Conservation (phyloP, 306 rosid genomes). For the Ochetophila trinervis region DNA sequence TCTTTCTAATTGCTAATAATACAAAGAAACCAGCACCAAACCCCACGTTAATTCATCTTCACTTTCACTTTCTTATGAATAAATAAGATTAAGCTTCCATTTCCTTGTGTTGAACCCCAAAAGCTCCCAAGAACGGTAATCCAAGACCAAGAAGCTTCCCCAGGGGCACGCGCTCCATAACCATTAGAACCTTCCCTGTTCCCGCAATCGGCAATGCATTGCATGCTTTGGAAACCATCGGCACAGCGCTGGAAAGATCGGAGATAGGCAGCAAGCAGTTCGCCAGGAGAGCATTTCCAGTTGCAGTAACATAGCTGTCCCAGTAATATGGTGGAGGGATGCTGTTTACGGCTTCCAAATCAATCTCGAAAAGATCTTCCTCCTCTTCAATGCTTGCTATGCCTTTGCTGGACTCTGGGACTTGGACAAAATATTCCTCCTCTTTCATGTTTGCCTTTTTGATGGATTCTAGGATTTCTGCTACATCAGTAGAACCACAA, state of each 20-base stretch:
- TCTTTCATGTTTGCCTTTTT: slow-evolving; percentile 38
- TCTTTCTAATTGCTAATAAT: no score
- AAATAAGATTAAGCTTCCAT: neutral
- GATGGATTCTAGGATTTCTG: slow-evolving; percentile 9
- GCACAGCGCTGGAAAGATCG: slow-evolving; percentile 56
- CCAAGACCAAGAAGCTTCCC: slow-evolving; percentile 48
- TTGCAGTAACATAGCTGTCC: slow-evolving; percentile 36
- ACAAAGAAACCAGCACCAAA: no score
- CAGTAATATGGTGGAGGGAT: slow-evolving; percentile 33
- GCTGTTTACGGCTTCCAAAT: slow-evolving; percentile 44
- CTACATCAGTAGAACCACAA: slow-evolving; percentile 18
- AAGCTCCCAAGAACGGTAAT: slow-evolving; percentile 38
- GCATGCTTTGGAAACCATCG: slow-evolving; percentile 31
- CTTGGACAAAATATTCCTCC: slow-evolving; percentile 52
- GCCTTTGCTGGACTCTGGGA: slow-evolving; percentile 8
- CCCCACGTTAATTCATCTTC: no score
- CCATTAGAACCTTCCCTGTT: slow-evolving; percentile 19
- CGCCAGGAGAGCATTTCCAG: slow-evolving; percentile 58
- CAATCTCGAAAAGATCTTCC: slow-evolving; percentile 68
- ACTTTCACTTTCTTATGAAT: no score
- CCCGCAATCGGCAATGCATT: slow-evolving; percentile 12
- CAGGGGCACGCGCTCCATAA: slow-evolving; percentile 37
- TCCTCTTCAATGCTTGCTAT: slow-evolving; percentile 44
- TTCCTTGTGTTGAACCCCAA: slow-evolving; percentile 15
- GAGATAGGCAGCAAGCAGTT: slow-evolving; percentile 65